These are phyloP conservation scores for Pterocarpus santalinus DNA, from an alignment of 306 rosid genomes.

Conservation along the genomic window DNA sequence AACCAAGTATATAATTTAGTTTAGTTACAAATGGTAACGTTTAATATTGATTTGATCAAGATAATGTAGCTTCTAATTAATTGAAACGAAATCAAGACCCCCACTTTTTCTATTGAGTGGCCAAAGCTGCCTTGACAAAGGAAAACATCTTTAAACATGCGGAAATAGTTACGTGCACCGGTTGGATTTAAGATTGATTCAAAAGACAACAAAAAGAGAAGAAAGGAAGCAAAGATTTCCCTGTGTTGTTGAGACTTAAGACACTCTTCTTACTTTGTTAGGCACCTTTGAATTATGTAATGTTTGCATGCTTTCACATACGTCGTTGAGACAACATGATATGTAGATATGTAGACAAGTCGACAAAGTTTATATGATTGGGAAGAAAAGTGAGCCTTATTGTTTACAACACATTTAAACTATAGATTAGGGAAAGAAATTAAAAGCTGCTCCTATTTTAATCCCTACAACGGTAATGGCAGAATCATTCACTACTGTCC, in stretches of 20 bases:
- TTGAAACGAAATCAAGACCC: not conserved
- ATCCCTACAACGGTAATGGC: not conserved
- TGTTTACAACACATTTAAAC: constrained; percentile 26
- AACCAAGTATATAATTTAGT: not conserved
- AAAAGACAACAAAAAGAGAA: constrained; percentile 40
- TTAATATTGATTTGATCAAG: not conserved
- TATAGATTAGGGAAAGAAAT: not conserved
- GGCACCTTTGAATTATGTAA: constrained; percentile 40
- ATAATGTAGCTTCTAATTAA: constrained; percentile 4
- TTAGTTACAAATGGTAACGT: not conserved
- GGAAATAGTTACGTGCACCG: constrained; percentile 42
- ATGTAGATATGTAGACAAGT: constrained; percentile 37
- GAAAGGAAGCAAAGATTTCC: not conserved
- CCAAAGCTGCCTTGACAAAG: constrained; percentile 41
- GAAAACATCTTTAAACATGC: constrained; percentile 50
- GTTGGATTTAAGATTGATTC: constrained; percentile 31
- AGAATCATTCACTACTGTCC: constrained; percentile 6
- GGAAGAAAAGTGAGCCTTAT: constrained; percentile 37
- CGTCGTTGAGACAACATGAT: constrained; percentile 40
- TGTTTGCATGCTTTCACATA: constrained; percentile 39
- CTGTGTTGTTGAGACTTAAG: constrained; percentile 32
- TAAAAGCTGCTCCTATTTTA: not conserved
- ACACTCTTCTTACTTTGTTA: constrained; percentile 44
- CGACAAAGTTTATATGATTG: constrained; percentile 49
- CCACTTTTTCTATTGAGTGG: not conserved